Conservation (phyloP, 2,329 filamentous ascomycete species). For the Nothopassalora personata region DNA sequence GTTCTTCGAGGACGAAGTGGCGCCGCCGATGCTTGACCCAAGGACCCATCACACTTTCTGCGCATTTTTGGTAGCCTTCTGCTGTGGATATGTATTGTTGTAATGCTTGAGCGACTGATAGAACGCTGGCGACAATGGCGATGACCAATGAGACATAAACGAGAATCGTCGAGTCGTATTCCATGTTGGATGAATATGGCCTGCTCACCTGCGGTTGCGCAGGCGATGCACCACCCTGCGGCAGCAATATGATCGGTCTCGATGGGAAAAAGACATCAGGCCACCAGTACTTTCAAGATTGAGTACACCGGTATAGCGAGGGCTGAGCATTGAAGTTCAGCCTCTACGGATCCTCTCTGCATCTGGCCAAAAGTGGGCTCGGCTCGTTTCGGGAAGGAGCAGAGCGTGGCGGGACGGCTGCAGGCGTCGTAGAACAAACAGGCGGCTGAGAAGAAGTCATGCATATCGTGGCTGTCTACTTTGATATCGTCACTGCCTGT, state of each 20-base stretch:
- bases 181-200: not conserved
- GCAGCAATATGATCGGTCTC: too few relatives aligned
- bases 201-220: too few relatives aligned
- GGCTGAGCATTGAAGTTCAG: too few relatives aligned
- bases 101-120: constrained; percentile 7
- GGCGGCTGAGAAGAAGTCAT: not conserved
- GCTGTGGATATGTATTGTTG: constrained; percentile 11
- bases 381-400: too few relatives aligned
- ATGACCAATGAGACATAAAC: constrained; percentile 8
- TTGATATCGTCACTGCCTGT: not conserved
- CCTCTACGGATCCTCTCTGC: too few relatives aligned
- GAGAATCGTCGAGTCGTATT: not conserved
- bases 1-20: constrained; percentile 7
- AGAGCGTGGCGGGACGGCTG: too few relatives aligned
- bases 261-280: too few relatives aligned
- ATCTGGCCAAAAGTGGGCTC: too few relatives aligned
- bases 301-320: too few relatives aligned
- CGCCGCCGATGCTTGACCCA: constrained; percentile 9
- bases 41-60: constrained; percentile 8
- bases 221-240: too few relatives aligned
- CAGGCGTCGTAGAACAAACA: not conserved
- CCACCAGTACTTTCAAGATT: too few relatives aligned
- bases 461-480: not conserved
- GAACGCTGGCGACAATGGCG: constrained; percentile 9
- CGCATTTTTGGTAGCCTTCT: constrained; percentile 12